Evolutionary conservation across 78 protist species (phyloP), one percentile per base, ranked within the genome.

Genomic region (Dictyostelium brefeldianum): DNA sequence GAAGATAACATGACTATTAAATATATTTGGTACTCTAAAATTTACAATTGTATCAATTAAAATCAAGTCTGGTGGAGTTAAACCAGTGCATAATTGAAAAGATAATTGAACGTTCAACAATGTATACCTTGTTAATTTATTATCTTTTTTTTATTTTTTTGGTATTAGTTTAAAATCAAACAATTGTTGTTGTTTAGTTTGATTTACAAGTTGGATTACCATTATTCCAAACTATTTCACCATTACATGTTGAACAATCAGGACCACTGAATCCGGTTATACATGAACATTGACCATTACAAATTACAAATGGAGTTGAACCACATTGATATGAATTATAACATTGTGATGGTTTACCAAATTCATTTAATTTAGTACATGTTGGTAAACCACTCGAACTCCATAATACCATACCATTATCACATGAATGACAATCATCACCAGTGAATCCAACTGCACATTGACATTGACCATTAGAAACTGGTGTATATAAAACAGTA

Each of bases 291-390:
- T 20, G 18, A 36, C 81, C 62, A 50, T 48, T 48, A 50, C 56
- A 75, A 25, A 75, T 48, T 36, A 18, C 10, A 29, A 43, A 41
- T 43, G 78, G 78, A 7, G 22, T 5, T 0, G 14, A 4, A 43
- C 78, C 78, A 46, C 78, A 71, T 71, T 71, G 78, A 31, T 46
- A 71, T 9, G 78, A 50, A 3, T 20, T 31, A 46, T 25, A 71
- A 71, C 78, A 71, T 0, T 5, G 7, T 41, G 36, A 18, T 43
- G 78, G 78, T 71, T 71, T 71, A 71, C 53, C 53, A 11, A 27
- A 14, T 4, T 14, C 4, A 41, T 18, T 20, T 7, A 46, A 8
- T 46, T 20, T 20, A 17, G 78, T 29, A 43, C 78, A 71, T 5
- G 18, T 12, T 71, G 78, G 78, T 7, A 20, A 7, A 29, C 78